Evolutionary conservation across 345 rosid species (phyloP), one percentile per base, ranked within the genome.

Genomic region (Pugionium cornutum): DNA sequence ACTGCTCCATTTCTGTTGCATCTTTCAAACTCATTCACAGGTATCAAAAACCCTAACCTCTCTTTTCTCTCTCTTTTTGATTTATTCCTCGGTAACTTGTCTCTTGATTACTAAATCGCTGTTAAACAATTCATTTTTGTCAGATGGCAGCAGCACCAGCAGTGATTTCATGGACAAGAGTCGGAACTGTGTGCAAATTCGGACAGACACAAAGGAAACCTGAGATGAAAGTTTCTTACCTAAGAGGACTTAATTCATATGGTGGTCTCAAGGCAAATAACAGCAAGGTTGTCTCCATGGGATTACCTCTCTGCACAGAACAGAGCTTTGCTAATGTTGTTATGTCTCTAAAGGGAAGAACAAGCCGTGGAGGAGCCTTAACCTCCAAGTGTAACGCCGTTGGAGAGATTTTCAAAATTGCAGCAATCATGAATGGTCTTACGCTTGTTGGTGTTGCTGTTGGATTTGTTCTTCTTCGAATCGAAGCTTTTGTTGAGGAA

Each of bases 401-500:
- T 0, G 82, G 61, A 4, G 87, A 83, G 82, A 85, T 83, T 27
- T 83, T 83, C 77, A 75, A 53, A 74, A 81, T 85, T 33, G 90
- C 84, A 9, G 86, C 87, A 0, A 76, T 78, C 45, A 76, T 81
- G 83, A 83, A 81, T n/a, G 91, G 76, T 11, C 83, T 83, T 61
- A 75, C 74, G 57, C 78, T 83, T 43, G 55, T 86, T 61, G 86
- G 88, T 52, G 85, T 83, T 44, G 86, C 88, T 0, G 80, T 82
- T 64, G 88, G 91, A 26, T 83, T 83, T 43, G 84, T 82, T 64
- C 84, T 83, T 36, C 84, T 82, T 29, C 82, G 83, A 35, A 56
- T 80, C 9, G 86, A 86, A 62, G 84, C 85, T 6, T 71, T 51
- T 60, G 53, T 80, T n/a, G 88, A 86, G 58, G 91, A 83, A 79